Base-by-base conservation (phyloP, 2,329 filamentous ascomycete species). In the Arachnomyces sp. region DNA sequence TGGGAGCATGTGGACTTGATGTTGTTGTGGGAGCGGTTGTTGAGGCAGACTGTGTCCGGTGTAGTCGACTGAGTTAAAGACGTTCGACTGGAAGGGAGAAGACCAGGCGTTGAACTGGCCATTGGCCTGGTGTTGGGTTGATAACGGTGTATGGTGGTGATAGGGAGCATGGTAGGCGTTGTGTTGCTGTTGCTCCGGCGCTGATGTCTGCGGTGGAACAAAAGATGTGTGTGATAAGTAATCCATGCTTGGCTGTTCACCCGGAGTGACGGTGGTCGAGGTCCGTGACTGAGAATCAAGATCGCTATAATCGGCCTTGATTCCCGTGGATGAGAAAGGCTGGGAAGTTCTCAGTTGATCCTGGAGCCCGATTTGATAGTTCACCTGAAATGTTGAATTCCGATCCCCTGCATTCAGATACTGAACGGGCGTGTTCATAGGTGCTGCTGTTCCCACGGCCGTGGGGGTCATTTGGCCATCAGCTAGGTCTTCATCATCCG, bases 11-110 rank as follows among this genome's bases (percentile, higher is more conserved):
- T 57, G 62, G 28, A 49, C 44, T 48, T 62, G 53, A 12, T 47
- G 34, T 3, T 53, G 40, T 28, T 52, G 56, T 12, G 50, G 31
- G 13, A 62, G 39, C 4, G 52, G 36, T 33, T 58, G 58, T 14
- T 38, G 45, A 21, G 44, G 40, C 2, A 18, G 13, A 5, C 47
- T 31, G 2, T 49, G 29, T 7, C 5, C 21, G 5, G 39, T 44
- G 42, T 59, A 65, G 8, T 60, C 58, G 5, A 61, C 49, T 1
- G 59, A 44, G 13, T 48, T 49, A 50, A 60, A 65, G 31, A 62
- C 46, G 21, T 54, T 53, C 15, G 54, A 55, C n/a, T 60, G 54
- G 45, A 61, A 63, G 4, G 53, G 44, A 0, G 59, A 52, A 6
- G 51, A 45, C 61, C 61, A 65, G 7, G 49, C 25, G 8, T 60